Evolutionary conservation across 2,329 filamentous ascomycete genomes (phyloP).

Genomic region (Epichloe bromicola): DNA sequence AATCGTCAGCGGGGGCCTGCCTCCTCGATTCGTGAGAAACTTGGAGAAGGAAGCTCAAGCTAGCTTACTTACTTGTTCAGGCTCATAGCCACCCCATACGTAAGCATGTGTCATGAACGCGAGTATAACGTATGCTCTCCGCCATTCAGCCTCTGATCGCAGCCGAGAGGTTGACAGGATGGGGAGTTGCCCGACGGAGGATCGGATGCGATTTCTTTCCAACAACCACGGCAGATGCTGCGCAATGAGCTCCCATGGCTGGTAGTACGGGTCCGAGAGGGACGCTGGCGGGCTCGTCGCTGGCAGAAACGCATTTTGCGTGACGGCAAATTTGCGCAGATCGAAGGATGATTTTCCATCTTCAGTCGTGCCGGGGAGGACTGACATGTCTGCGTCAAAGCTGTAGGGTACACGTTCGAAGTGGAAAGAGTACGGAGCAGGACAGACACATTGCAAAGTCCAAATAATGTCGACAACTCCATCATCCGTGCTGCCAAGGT

Average conservation of each 20-base stretch:
- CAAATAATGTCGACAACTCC: no score
- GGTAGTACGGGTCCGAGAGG: constrained; percentile 61
- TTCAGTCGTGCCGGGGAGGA: constrained; percentile 11
- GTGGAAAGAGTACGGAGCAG: no score
- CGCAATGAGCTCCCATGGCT: constrained; percentile 63
- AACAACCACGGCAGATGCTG: constrained; percentile 56
- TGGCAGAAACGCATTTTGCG: constrained; percentile 64
- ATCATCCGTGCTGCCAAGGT: no score
- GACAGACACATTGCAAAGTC: no score
- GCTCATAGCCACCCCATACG: constrained; percentile 72
- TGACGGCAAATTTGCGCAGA: constrained; percentile 24
- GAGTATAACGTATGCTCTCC: constrained; percentile 66
- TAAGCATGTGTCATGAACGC: constrained; percentile 74
- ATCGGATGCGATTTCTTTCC: constrained; percentile 48
- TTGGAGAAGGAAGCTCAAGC: not conserved
- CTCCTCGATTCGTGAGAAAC: no score
- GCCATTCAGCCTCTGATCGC: constrained; percentile 57
- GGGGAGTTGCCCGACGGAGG: constrained; percentile 51
- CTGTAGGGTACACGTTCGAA: no score
- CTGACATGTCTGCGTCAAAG: constrained; percentile 20
- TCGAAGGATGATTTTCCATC: constrained; percentile 13
- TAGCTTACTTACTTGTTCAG: constrained; percentile 47
- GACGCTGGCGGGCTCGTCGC: constrained; percentile 49
- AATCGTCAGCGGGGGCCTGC: no score
- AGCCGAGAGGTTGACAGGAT: constrained; percentile 55